Percentiles rank a stretch among this genome's conserved stretches.
Conservation (phyloP, 306 rosid species). For the Vigna unguiculata region DNA sequence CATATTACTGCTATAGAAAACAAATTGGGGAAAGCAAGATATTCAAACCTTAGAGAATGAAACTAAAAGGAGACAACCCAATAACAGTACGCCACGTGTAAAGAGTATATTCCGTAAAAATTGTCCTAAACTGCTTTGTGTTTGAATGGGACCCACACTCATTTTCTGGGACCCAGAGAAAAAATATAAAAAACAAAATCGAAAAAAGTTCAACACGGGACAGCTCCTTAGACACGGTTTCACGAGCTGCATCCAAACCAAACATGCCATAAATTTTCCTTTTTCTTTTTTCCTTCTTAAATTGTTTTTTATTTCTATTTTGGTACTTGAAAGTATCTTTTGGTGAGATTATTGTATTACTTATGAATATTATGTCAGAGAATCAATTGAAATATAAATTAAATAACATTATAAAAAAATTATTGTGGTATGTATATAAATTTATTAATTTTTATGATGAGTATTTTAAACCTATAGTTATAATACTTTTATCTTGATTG, state of each 20-base stretch:
- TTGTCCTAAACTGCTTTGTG: background rate
- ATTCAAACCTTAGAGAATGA: too few relatives aligned
- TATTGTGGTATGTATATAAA: too few relatives aligned
- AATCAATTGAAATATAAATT: too few relatives aligned
- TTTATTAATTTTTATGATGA: too few relatives aligned
- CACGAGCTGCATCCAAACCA: conserved; percentile 32
- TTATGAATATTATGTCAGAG: too few relatives aligned
- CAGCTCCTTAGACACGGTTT: conserved; percentile 46
- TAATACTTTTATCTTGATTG: too few relatives aligned
- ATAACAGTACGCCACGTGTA: background rate
- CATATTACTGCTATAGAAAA: background rate
- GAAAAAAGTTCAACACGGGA: conserved; percentile 22
- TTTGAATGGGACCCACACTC: conserved; percentile 32
- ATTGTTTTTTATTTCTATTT: background rate
- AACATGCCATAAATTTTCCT: background rate
- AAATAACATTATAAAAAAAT: too few relatives aligned
- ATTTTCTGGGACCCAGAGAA: background rate
- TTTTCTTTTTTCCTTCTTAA: background rate
- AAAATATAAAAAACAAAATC: background rate
- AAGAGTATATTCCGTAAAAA: background rate
- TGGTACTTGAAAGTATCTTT: background rate
- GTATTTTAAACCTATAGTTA: too few relatives aligned
- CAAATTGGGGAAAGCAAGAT: background rate
- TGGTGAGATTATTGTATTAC: background rate
- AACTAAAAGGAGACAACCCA: background rate